Conservation (phyloP, 495 filamentous ascomycete genomes). For the Cairneyella variabilis region DNA sequence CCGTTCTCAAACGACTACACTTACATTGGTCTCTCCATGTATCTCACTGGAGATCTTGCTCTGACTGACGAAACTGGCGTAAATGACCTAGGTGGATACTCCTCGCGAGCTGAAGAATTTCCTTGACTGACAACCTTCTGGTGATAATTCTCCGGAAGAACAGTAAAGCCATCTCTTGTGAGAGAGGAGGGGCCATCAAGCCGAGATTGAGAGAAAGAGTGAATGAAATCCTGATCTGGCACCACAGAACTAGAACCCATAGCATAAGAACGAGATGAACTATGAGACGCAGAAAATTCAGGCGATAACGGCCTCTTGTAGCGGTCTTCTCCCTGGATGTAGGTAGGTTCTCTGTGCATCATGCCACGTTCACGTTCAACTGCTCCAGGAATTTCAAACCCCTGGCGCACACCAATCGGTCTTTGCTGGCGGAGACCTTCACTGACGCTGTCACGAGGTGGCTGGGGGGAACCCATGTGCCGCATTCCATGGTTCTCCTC, state of each 20-base stretch:
- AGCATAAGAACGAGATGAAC: conserved; percentile 21
- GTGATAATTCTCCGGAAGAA: not conserved
- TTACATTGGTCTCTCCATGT: conserved; percentile 25
- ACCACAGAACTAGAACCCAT: conserved; percentile 5
- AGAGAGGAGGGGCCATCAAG: conserved; percentile 11
- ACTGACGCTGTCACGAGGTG: conserved; percentile 1
- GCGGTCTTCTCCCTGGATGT: conserved; percentile 3
- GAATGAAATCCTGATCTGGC: conserved; percentile 16
- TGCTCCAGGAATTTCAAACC: not conserved
- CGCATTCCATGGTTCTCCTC: conserved; percentile 5
- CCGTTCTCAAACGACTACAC: conserved; percentile 1
- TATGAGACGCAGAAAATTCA: conserved; percentile 4
- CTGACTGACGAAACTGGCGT: conserved; percentile 4
- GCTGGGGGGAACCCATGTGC: conserved; percentile 3
- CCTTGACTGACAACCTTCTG: conserved; percentile 4
- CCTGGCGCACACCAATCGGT: not conserved
- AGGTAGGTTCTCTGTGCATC: conserved; percentile 10
- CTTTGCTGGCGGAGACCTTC: conserved; percentile 4
- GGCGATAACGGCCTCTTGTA: conserved; percentile 8
- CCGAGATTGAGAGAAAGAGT: conserved; percentile 25
- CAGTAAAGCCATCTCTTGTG: conserved; percentile 5
- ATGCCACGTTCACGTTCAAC: conserved; percentile 7
- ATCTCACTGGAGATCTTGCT: conserved; percentile 21
- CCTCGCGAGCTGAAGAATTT: conserved; percentile 5
- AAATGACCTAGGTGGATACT: conserved; percentile 18